Conservation (phyloP, 2,329 filamentous ascomycete genomes). For the Paraphoma sp. region DNA sequence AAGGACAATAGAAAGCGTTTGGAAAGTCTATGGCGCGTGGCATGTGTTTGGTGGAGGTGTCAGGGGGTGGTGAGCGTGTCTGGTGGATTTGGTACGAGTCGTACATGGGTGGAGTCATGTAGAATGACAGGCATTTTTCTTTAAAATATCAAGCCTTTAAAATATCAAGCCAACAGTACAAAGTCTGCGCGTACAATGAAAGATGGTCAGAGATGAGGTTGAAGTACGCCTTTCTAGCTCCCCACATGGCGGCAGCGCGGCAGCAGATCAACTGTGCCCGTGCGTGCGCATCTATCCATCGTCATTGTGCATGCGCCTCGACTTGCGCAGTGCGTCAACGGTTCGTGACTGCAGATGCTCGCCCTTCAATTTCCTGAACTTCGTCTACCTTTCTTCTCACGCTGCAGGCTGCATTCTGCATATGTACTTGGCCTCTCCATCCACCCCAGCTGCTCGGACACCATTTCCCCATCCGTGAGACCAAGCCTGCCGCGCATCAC, state of each 20-base stretch:
- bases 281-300: constrained; percentile 1
- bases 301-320: constrained; percentile 1
- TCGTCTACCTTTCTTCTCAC: neutral
- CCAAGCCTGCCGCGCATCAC: neutral
- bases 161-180: neutral
- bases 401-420: neutral
- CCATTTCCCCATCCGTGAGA: neutral
- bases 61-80: too few species aligned
- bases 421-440: neutral
- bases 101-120: too few species aligned
- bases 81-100: too few species aligned
- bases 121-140: too few species aligned
- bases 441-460: neutral
- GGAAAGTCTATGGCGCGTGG: too few species aligned
- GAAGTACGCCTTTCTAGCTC: neutral
- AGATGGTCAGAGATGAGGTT: neutral
- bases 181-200: neutral
- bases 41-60: too few species aligned
- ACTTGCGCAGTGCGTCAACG: neutral
- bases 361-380: neutral
- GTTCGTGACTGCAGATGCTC: neutral
- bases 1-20: too few species aligned
- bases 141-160: neutral
- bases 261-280: neutral
- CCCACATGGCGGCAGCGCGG: neutral